Conservation (phyloP, 2,329 filamentous ascomycete species). For the Dothideomycetes sp. region DNA sequence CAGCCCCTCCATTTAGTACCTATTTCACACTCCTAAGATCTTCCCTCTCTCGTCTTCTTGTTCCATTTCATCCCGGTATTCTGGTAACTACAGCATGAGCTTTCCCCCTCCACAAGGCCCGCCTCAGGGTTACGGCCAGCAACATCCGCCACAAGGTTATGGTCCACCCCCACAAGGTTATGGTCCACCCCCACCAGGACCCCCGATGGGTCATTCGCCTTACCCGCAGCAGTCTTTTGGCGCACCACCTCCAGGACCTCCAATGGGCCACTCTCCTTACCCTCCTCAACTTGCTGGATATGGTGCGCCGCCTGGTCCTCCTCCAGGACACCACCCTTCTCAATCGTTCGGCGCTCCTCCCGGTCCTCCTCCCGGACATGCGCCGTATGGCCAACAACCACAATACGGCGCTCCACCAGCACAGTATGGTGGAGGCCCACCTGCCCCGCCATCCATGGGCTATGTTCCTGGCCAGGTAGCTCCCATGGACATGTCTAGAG, state of each 20-base stretch:
- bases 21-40: no score
- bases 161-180: conserved; percentile 8
- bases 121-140: conserved; percentile 13
- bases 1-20: no score
- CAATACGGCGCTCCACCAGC: conserved; percentile 26
- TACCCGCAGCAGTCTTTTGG: conserved; percentile 19
- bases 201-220: conserved; percentile 15
- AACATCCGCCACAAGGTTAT: conserved; percentile 10
- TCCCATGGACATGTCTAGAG: conserved; percentile 53
- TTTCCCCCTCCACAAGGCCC: conserved; percentile 12
- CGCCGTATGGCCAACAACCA: conserved; percentile 27
- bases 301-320: conserved; percentile 10
- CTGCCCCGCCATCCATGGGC: conserved; percentile 60
- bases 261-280: no score
- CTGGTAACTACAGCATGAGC: no score
- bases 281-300: conserved; percentile 2
- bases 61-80: no score
- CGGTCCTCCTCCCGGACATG: conserved; percentile 3
- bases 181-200: conserved; percentile 1
- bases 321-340: conserved; percentile 23
- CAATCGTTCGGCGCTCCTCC: conserved; percentile 12
- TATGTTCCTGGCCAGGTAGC: conserved; percentile 66
- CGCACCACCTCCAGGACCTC: conserved; percentile 17
- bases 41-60: no score
- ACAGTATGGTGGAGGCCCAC: conserved; percentile 30